phyloP scores from a whole-genome alignment of 257 asterid genomes.

The Lycium barbarum region DNA sequence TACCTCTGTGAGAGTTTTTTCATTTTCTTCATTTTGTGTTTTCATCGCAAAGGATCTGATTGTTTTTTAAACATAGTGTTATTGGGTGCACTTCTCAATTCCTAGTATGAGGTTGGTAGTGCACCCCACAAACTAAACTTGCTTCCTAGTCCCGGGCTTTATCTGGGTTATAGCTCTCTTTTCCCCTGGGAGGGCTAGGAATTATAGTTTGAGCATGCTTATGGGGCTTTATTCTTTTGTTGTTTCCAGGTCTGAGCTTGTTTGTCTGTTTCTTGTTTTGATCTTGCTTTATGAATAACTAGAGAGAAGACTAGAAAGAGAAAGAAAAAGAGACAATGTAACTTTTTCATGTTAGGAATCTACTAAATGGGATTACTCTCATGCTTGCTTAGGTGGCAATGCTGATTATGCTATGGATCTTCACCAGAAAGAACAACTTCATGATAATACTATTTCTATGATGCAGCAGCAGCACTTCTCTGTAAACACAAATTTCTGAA shows the following conservation, averaged over 20 bases:
- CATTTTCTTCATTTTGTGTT: not conserved
- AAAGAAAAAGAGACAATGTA: not conserved
- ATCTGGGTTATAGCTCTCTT: not conserved
- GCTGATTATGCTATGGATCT: constrained; percentile 79
- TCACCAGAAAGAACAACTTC: constrained; percentile 94
- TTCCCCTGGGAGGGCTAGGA: constrained; percentile 8
- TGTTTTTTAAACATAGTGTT: not conserved
- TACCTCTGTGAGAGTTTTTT: not conserved
- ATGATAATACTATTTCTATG: constrained; percentile 78
- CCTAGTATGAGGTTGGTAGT: not conserved
- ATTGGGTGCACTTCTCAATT: not conserved
- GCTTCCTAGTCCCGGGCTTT: not conserved
- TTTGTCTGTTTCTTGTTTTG: not conserved
- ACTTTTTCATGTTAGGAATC: constrained; percentile 4
- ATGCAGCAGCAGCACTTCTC: constrained; percentile 93
- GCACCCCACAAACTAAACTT: constrained; percentile 5
- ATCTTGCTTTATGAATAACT: not conserved
- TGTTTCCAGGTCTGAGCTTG: not conserved
- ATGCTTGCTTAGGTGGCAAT: constrained; percentile 71
- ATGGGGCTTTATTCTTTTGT: constrained; percentile 7
- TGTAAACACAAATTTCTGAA: constrained; percentile 53
- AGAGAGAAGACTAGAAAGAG: not conserved
- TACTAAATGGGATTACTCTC: constrained; percentile 21
- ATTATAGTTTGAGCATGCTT: constrained; percentile 16
- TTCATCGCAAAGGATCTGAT: not conserved